Conservation (phyloP, 257 asterid genomes). For the Verbascum thapsus region DNA sequence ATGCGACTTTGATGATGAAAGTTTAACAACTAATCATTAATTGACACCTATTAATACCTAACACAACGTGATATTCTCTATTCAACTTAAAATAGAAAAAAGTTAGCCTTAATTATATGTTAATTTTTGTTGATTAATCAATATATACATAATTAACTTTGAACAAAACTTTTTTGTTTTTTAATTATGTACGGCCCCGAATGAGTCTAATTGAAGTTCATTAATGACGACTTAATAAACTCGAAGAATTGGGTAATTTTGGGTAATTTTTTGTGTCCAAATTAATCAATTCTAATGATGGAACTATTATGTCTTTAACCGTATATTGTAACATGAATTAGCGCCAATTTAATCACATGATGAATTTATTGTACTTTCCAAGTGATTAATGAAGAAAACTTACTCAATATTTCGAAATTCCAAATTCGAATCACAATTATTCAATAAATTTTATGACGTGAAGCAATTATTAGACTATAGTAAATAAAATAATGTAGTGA, state of each 20-base stretch:
- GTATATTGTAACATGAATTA: too few species aligned
- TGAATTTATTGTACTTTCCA: too few species aligned
- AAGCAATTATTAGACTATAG: slow-evolving; percentile 28
- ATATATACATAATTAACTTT: slow-evolving; percentile 1
- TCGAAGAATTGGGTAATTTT: neutral
- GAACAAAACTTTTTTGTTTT: neutral
- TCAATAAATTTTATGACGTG: neutral
- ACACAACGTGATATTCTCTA: slow-evolving; percentile 27
- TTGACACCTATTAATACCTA: slow-evolving; percentile 38
- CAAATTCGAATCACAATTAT: too few species aligned
- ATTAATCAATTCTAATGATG: too few species aligned
- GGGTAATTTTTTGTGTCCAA: too few species aligned
- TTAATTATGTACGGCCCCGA: slow-evolving; percentile 19
- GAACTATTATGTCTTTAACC: too few species aligned
- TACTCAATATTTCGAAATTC: too few species aligned
- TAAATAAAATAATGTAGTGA: slow-evolving; percentile 7
- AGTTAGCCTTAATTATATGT: neutral
- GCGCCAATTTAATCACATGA: too few species aligned
- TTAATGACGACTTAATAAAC: neutral
- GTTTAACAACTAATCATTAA: slow-evolving; percentile 44
- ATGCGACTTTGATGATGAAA: slow-evolving; percentile 10
- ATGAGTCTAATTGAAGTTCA: slow-evolving; percentile 24
- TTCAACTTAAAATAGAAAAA: neutral
- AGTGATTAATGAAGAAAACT: too few species aligned
- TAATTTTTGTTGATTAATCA: slow-evolving; percentile 15